Conservation (phyloP, 148 eudicot species). For the Vaccinium myrtillus region DNA sequence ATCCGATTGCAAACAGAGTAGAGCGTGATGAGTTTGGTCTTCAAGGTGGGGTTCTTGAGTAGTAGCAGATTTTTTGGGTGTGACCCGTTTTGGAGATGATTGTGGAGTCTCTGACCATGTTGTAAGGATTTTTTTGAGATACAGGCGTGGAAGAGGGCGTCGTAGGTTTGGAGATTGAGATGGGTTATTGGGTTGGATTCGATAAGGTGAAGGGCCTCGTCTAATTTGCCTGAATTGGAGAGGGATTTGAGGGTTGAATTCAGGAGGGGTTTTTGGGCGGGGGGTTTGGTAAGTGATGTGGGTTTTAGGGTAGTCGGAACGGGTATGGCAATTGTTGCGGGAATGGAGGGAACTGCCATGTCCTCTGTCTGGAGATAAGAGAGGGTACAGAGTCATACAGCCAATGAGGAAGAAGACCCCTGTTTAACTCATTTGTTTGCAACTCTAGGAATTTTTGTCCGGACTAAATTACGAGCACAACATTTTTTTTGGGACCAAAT, state of each 20-base stretch:
- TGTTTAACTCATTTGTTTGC: too few relatives aligned
- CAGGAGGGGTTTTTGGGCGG: slow-evolving; percentile 16
- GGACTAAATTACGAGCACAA: too few relatives aligned
- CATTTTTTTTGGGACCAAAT: too few relatives aligned
- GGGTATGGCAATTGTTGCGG: slow-evolving; percentile 20
- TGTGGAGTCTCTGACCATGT: slow-evolving; percentile 38
- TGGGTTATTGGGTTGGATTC: slow-evolving; percentile 15
- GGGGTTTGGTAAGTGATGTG: slow-evolving; percentile 17
- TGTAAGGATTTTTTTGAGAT: slow-evolving; percentile 33
- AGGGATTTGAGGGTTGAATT: slow-evolving; percentile 29
- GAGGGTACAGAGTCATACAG: too few relatives aligned
- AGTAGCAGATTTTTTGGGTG: neutral
- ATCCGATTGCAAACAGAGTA: slow-evolving; percentile 36
- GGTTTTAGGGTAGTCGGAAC: slow-evolving; percentile 22
- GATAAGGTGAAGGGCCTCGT: slow-evolving; percentile 24
- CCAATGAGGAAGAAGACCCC: too few relatives aligned
- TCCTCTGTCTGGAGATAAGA: neutral
- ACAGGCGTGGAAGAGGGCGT: slow-evolving; percentile 36
- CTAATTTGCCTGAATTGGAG: slow-evolving; percentile 32
- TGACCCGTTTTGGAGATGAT: slow-evolving; percentile 20
- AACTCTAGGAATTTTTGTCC: too few relatives aligned
- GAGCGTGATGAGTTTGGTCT: slow-evolving; percentile 26
- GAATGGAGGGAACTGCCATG: slow-evolving; percentile 27
- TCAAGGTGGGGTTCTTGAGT: neutral
- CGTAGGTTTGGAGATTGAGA: slow-evolving; percentile 26